These are phyloP conservation scores for Boletus nobilissimus DNA, from an alignment of 1,284 basidiomycete genomes.

Conservation along the genomic window DNA sequence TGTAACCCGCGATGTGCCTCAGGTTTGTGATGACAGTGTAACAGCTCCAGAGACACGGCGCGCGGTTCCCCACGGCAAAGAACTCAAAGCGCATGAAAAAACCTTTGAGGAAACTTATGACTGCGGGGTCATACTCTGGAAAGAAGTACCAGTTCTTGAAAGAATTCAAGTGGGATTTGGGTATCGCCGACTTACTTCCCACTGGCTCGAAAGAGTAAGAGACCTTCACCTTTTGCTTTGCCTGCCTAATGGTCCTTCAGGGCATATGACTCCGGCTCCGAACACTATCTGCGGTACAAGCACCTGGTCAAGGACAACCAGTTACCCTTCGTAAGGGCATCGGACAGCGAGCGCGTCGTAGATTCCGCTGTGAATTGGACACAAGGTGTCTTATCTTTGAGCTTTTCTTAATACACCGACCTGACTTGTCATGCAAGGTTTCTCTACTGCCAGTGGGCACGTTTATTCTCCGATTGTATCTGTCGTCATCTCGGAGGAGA, in stretches of 20 bases:
- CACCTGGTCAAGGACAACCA: conserved; percentile 56
- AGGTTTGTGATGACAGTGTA: conserved; percentile 17
- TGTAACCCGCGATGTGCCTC: conserved; percentile 31
- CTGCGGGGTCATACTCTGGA: conserved; percentile 57
- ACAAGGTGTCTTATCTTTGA: conserved; percentile 49
- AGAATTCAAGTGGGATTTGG: conserved; percentile 71
- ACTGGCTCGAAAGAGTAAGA: conserved; percentile 79
- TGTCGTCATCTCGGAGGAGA: conserved; percentile 67
- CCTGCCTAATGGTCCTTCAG: conserved; percentile 45
- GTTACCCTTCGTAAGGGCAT: conserved; percentile 75
- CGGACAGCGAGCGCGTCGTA: conserved; percentile 70
- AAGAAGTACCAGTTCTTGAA: conserved; percentile 68
- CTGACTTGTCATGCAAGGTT: conserved; percentile 54
- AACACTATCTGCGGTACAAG: conserved; percentile 63
- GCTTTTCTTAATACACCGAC: not conserved
- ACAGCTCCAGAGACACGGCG: conserved; percentile 88
- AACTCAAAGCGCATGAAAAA: conserved; percentile 58
- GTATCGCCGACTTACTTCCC: conserved; percentile 67
- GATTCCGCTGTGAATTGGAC: conserved; percentile 79
- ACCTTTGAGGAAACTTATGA: conserved; percentile 64
- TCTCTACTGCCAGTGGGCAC: conserved; percentile 57
- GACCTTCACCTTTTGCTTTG: not conserved
- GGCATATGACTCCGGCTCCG: conserved; percentile 59
- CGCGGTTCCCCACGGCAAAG: conserved; percentile 76
- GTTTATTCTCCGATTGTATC: conserved; percentile 57